These are phyloP conservation scores for Corynespora cassiicola DNA, from an alignment of 2,329 filamentous ascomycete species.

Conservation along the genomic window DNA sequence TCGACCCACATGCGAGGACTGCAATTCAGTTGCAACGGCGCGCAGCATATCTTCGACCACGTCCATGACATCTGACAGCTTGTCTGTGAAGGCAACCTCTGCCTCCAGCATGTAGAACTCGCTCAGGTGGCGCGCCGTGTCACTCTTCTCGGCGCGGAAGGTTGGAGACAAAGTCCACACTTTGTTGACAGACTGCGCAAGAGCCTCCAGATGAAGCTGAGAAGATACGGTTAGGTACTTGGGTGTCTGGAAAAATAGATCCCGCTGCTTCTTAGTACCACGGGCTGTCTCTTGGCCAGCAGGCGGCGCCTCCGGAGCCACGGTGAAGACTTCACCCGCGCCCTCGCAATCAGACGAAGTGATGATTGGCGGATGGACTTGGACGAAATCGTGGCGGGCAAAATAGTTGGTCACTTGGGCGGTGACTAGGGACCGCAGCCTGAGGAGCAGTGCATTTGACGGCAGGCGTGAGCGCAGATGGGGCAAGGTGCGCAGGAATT, in stretches of 20 bases:
- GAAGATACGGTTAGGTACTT: constrained; percentile 97
- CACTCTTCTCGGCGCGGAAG: constrained; percentile 83
- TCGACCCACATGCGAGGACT: constrained; percentile 57
- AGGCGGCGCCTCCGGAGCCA: constrained; percentile 50
- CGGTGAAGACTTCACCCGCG: constrained; percentile 88
- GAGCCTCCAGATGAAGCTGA: constrained; percentile 91
- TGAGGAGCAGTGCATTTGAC: constrained; percentile 79
- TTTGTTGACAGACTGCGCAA: constrained; percentile 84
- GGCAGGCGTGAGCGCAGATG: constrained; percentile 85
- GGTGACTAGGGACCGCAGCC: constrained; percentile 82
- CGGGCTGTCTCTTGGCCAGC: constrained; percentile 26
- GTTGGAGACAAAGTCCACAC: constrained; percentile 96
- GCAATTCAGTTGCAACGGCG: constrained; percentile 58
- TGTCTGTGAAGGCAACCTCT: constrained; percentile 79
- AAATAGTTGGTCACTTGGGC: constrained; percentile 79
- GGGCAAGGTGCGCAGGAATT: constrained; percentile 86
- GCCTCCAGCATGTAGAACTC: constrained; percentile 99
- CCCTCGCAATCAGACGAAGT: constrained; percentile 98
- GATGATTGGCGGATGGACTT: constrained; percentile 91
- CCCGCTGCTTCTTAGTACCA: too few relatives aligned
- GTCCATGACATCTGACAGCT: constrained; percentile 75
- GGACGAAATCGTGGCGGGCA: constrained; percentile 70
- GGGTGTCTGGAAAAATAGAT: constrained; percentile 78
- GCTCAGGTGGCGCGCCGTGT: constrained; percentile 90
- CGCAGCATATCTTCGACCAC: constrained; percentile 81